These are phyloP conservation scores for Cercophora newfieldiana DNA, from an alignment of 495 filamentous ascomycete species.

Conservation along the genomic window DNA sequence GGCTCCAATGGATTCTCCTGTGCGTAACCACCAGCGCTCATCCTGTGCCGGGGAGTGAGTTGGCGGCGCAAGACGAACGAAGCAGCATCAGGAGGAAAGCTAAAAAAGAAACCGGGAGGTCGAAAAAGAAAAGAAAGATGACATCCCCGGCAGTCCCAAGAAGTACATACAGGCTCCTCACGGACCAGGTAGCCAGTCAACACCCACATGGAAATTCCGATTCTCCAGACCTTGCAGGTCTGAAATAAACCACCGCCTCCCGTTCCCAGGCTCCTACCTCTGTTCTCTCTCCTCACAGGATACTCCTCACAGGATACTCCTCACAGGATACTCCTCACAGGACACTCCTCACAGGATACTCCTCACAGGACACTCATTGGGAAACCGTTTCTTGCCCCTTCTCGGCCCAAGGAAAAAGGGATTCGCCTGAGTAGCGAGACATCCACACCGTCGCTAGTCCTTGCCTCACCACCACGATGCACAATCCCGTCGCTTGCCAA, in stretches of 20 bases:
- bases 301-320: too few relatives aligned
- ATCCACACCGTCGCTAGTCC: constrained; percentile 13
- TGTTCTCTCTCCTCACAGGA: constrained; percentile 10
- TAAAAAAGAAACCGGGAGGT: constrained; percentile 19
- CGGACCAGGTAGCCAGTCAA: constrained; percentile 14
- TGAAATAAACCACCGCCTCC: constrained; percentile 16
- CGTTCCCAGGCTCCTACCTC: neutral
- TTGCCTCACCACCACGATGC: constrained; percentile 41
- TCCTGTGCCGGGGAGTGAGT: constrained; percentile 23
- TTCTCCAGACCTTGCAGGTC: neutral
- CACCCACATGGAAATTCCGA: constrained; percentile 9
- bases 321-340: neutral
- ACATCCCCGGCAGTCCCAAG: neutral
- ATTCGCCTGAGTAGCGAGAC: constrained; percentile 1
- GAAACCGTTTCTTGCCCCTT: constrained; percentile 2
- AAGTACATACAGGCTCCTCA: constrained; percentile 1
- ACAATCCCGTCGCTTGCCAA: constrained; percentile 42
- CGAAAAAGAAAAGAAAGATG: constrained; percentile 26
- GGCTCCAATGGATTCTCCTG: constrained; percentile 27
- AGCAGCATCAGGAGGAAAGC: constrained; percentile 11
- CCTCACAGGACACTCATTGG: neutral
- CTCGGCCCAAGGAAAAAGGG: neutral
- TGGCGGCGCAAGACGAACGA: constrained; percentile 27
- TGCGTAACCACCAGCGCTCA: constrained; percentile 10
- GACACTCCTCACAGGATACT: constrained; percentile 2